These are phyloP conservation scores for Cystobasidiaceae sp. DNA, from an alignment of 1,284 basidiomycete genomes.

Conservation along the genomic window DNA sequence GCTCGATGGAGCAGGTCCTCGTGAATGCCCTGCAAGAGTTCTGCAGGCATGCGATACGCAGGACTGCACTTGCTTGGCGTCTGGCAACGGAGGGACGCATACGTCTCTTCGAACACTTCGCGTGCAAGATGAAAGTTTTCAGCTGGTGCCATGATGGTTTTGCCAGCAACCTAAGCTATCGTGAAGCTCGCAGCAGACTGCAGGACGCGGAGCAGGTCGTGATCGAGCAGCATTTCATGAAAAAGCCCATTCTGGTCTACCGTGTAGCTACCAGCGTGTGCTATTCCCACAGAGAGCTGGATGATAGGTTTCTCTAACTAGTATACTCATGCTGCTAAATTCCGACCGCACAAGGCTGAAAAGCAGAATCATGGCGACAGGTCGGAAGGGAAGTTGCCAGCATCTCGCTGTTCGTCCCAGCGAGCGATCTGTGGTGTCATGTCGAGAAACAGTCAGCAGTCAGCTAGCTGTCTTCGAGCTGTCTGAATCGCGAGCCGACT, in stretches of 20 bases:
- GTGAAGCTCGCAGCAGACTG: too few relatives aligned
- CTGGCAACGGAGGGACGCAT: neutral
- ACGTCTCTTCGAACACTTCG: neutral
- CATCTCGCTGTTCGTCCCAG: constrained; percentile 90
- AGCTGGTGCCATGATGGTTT: too few relatives aligned
- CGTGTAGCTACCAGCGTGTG: too few relatives aligned
- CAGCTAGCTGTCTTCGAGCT: constrained; percentile 22
- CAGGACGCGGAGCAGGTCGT: too few relatives aligned
- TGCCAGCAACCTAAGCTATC: too few relatives aligned
- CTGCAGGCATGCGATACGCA: constrained; percentile 4
- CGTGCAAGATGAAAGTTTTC: too few relatives aligned
- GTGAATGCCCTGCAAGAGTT: neutral
- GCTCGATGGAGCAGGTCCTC: neutral
- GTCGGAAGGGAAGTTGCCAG: constrained; percentile 69
- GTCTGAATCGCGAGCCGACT: constrained; percentile 42
- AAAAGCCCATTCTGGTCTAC: too few relatives aligned
- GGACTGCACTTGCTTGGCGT: neutral
- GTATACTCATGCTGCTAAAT: neutral
- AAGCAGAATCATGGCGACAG: constrained; percentile 1
- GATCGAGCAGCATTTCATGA: too few relatives aligned
- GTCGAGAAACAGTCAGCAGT: constrained; percentile 25
- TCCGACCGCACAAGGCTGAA: neutral
- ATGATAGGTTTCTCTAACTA: too few relatives aligned
- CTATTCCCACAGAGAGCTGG: too few relatives aligned
- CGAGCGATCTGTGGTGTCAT: constrained; percentile 58